Base-by-base conservation (phyloP, 2,329 filamentous ascomycete species). In the Blastomyces gilchristii region DNA sequence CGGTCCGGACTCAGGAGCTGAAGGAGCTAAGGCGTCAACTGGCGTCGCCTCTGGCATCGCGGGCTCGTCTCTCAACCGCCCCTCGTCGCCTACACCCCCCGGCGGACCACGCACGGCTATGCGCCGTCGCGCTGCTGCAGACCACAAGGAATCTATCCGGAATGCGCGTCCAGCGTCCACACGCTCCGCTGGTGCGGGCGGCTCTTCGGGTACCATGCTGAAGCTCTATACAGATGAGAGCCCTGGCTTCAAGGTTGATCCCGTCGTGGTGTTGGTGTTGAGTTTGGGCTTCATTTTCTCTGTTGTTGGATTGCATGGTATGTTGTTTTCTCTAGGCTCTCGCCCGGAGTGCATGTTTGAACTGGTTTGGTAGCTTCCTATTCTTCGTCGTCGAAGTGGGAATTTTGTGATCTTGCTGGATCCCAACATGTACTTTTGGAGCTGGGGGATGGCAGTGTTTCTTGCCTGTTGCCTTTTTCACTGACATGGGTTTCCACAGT, bases 161-260 rank as follows among this genome's bases (percentile, higher is more conserved):
- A 99, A 96, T 88, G 89, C 86, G 68, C 85, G 94, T 70, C 94
- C 94, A 60, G 90, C 87, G 76, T 96, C 90, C 81, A 99, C 94
- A 69, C 86, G 94, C 72, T 87, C 93, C 49, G 94, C 94, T 43
- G 94, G 94, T 70, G 94, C 94, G 22, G 94, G 94, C 69, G 94
- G 94, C 68, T 97, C 91, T 76, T 96, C 89, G 78, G 96, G 91
- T 81, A 99, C 94, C 61, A 99, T 99, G 94, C 83, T 99, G 81
- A 93, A 92, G 79, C 87, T 99, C 54, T 99, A 99, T 86, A 99
- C 94, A 64, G 94, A 99, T 75, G 94, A 99, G 82, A 96, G 90
- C 68, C 94, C 94, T 64, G 94, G 94, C 66, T 82, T 99, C 72
- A 96, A 97, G 82, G 94, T 99, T 68, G 94, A 99, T 77, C 94